A percentile compares a stretch with the other conserved stretches of the same genome.
Evolutionary conservation across 495 filamentous ascomycete genomes (phyloP).

Genomic region (Pseudoneurospora amorphoporcata): DNA sequence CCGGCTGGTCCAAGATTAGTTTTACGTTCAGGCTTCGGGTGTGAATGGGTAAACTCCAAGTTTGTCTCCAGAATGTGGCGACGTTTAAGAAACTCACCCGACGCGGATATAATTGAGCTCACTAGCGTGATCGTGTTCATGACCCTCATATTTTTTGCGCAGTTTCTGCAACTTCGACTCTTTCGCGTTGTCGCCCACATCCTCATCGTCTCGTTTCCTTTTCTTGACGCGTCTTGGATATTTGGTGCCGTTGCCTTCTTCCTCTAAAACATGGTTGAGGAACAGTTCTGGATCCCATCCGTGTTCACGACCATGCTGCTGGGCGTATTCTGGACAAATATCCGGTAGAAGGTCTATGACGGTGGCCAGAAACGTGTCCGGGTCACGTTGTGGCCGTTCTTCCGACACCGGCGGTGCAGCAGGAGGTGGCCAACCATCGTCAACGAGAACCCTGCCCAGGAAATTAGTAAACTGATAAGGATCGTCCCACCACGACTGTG

Average conservation of each 20-base stretch:
- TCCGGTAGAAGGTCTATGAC: conserved; percentile 22
- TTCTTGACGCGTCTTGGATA: conserved; percentile 28
- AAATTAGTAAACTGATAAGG: neutral
- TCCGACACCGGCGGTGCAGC: neutral
- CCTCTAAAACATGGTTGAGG: conserved; percentile 22
- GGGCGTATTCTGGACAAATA: conserved; percentile 25
- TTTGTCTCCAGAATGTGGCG: neutral
- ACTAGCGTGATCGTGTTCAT: neutral
- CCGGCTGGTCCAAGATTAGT: conserved; percentile 6
- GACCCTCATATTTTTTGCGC: conserved; percentile 3
- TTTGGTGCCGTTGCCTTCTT: conserved; percentile 17
- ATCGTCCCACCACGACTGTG: neutral
- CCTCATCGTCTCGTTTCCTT: conserved; percentile 22
- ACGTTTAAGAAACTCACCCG: neutral
- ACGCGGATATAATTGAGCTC: neutral
- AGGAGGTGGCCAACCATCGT: neutral
- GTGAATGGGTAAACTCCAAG: neutral
- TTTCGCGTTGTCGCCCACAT: conserved; percentile 8
- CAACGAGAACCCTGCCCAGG: neutral
- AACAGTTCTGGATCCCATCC: conserved; percentile 9
- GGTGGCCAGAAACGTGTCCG: neutral
- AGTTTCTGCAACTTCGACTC: neutral
- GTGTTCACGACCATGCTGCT: conserved; percentile 3
- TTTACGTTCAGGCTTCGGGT: neutral
- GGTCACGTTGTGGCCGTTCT: neutral